phyloP scores from a whole-genome alignment of 257 asterid species.

The Haberlea rhodopensis region DNA sequence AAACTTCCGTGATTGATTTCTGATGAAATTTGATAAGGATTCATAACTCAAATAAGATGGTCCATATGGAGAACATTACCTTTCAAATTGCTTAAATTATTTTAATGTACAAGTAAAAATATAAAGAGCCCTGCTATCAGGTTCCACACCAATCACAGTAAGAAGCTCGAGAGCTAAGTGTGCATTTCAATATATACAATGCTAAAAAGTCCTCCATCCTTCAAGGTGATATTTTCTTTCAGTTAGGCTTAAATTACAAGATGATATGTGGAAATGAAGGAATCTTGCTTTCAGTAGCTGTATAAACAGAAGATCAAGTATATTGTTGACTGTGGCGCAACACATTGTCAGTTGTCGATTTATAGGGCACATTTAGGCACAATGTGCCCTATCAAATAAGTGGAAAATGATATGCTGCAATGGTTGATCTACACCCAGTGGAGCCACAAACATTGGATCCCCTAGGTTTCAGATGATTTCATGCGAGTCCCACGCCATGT shows the following conservation, averaged over 20 bases:
- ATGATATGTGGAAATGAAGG: neutral
- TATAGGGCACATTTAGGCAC: no score
- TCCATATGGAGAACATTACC: constrained; percentile 3
- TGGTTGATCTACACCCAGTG: no score
- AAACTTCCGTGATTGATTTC: constrained; percentile 13
- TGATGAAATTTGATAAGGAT: neutral
- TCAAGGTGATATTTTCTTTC: neutral
- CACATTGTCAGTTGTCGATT: neutral
- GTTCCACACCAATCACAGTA: constrained; percentile 1
- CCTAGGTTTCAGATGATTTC: no score
- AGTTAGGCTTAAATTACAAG: neutral
- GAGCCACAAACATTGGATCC: no score
- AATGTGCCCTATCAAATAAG: neutral
- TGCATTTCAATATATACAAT: neutral
- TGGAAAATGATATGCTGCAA: neutral
- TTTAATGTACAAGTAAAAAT: constrained; percentile 6
- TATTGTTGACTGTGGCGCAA: neutral
- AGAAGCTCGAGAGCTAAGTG: neutral
- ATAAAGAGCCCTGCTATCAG: neutral
- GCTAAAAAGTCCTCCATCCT: neutral
- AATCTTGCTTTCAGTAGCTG: neutral
- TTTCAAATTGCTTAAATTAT: neutral
- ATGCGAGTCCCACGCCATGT: no score
- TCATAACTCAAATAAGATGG: neutral
- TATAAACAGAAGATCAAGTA: neutral